Percentiles rank a stretch among this genome's conserved stretches.
Conservation (phyloP, 1,139 yeast genomes). For the Candida dubliniensis region DNA sequence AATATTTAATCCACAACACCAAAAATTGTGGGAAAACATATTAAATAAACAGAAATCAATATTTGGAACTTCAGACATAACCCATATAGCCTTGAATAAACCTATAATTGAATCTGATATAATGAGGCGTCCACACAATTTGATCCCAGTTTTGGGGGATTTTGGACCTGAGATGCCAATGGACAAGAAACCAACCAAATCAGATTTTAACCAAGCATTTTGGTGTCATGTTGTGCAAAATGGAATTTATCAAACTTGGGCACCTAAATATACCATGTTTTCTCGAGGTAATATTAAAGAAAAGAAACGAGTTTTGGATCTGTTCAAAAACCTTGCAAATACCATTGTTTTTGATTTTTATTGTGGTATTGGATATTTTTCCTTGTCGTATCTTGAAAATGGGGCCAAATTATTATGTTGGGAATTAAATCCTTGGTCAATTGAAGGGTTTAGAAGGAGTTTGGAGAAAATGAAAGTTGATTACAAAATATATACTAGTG, state of each 20-base stretch:
- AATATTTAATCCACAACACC: conserved; percentile 12
- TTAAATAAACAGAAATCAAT: conserved; percentile 16
- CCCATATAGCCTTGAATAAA: conserved; percentile 71
- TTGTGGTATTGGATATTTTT: conserved; percentile 86
- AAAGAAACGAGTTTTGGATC: conserved; percentile 60
- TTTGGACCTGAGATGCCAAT: conserved; percentile 51
- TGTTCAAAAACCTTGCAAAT: conserved; percentile 32
- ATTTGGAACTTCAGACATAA: conserved; percentile 19
- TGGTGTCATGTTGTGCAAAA: conserved; percentile 78
- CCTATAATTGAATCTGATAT: conserved; percentile 60
- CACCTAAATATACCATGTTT: conserved; percentile 84
- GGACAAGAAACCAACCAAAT: conserved; percentile 34
- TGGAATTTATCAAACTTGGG: conserved; percentile 79
- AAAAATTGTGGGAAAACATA: conserved; percentile 25
- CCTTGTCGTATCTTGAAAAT: conserved; percentile 62
- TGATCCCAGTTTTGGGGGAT: conserved; percentile 62
- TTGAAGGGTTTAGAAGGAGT: conserved; percentile 66
- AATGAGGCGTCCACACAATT: conserved; percentile 63
- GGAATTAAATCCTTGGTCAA: conserved; percentile 87
- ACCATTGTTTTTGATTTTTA: conserved; percentile 66
- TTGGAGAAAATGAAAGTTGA: conserved; percentile 45
- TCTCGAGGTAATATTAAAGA: conserved; percentile 87
- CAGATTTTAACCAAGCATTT: conserved; percentile 53
- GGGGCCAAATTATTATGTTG: conserved; percentile 68
- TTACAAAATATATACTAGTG: conserved; percentile 30